Evolutionary conservation across 2,329 filamentous ascomycete species (phyloP).

Genomic region (Rosellinia necatrix): DNA sequence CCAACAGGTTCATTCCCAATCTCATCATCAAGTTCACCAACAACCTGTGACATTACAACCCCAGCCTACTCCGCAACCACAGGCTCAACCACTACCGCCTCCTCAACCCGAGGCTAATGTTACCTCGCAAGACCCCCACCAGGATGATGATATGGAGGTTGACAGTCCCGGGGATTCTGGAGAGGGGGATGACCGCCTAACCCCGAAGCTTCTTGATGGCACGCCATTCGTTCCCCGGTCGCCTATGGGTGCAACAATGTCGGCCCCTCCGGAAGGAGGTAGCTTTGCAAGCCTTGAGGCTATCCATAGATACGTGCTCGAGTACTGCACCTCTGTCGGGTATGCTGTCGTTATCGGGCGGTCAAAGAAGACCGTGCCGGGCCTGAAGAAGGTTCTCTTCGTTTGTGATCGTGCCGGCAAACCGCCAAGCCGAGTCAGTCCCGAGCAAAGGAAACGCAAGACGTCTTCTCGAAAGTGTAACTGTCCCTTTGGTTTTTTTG

Average conservation of each 20-base stretch:
- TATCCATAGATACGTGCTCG: conserved; percentile 65
- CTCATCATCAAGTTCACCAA: conserved; percentile 41
- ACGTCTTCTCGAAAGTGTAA: conserved; percentile 72
- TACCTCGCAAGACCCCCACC: conserved; percentile 46
- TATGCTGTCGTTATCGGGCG: conserved; percentile 71
- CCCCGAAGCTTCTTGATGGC: conserved; percentile 54
- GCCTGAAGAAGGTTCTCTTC: conserved; percentile 69
- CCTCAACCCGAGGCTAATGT: conserved; percentile 38
- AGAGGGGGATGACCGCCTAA: conserved; percentile 51
- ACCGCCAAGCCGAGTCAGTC: conserved; percentile 64
- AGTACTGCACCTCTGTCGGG: conserved; percentile 69
- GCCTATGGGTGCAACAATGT: conserved; percentile 65
- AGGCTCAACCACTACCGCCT: conserved; percentile 35
- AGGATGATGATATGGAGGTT: conserved; percentile 57
- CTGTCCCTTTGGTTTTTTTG: conserved; percentile 72
- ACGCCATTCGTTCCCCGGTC: conserved; percentile 57
- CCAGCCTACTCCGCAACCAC: conserved; percentile 38
- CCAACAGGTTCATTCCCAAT: conserved; percentile 28
- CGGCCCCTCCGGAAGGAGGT: conserved; percentile 65
- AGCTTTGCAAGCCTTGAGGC: conserved; percentile 68
- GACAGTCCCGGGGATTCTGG: conserved; percentile 53
- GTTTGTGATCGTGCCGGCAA: conserved; percentile 70
- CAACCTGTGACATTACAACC: conserved; percentile 35
- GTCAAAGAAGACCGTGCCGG: conserved; percentile 70
- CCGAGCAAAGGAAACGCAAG: conserved; percentile 67